Evolutionary conservation across 2,329 filamentous ascomycete genomes (phyloP).

Genomic region (Scortechinia acanthostroma): DNA sequence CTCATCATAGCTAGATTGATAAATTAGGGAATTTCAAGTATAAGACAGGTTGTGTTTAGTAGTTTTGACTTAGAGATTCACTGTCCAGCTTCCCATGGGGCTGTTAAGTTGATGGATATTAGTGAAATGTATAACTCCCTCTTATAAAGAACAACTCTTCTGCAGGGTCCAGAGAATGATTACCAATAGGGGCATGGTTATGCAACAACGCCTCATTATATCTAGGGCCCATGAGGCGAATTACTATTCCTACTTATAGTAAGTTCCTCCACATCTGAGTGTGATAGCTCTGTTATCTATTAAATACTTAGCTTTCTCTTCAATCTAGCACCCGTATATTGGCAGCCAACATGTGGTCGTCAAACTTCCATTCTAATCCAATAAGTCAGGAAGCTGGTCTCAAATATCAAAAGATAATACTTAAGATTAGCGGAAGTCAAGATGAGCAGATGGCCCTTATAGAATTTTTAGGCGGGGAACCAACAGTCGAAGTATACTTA

Average conservation of each 20-base stretch:
- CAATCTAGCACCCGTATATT: background rate
- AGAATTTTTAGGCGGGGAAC: background rate
- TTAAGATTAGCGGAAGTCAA: background rate
- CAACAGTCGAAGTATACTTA: background rate
- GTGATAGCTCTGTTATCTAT: background rate
- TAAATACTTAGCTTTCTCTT: background rate
- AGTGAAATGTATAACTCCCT: background rate
- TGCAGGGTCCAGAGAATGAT: constrained; percentile 5
- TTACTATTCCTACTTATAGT: constrained; percentile 10
- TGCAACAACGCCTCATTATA: constrained; percentile 8
- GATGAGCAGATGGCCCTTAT: background rate
- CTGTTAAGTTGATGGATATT: constrained; percentile 3
- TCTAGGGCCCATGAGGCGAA: constrained; percentile 9
- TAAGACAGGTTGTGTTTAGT: constrained; percentile 7
- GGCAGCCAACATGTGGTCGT: background rate
- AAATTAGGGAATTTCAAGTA: constrained; percentile 36
- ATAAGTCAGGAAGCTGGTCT: background rate
- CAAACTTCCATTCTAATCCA: background rate
- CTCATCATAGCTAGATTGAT: constrained; percentile 39
- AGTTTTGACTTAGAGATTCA: constrained; percentile 8
- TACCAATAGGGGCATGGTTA: constrained; percentile 6
- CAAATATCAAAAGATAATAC: background rate
- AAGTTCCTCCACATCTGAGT: too few species aligned
- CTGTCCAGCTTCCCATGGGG: constrained; percentile 4
- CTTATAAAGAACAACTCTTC: constrained; percentile 4